Base-by-base conservation (phyloP, 176 grass and related monocot species). In the Zea mays region DNA sequence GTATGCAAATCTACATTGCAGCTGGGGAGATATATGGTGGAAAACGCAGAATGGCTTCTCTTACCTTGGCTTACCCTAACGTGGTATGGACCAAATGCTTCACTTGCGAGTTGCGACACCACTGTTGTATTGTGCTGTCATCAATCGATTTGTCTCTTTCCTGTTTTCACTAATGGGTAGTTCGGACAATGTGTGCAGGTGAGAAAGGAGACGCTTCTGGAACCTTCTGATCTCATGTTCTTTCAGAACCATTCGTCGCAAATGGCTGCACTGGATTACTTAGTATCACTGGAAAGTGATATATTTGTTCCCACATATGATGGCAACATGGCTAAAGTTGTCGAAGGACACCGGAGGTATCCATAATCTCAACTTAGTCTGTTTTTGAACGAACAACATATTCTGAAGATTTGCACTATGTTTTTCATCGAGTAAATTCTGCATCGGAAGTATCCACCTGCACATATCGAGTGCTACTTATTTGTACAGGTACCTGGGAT, bases 191-290 rank as follows among this genome's bases (percentile, higher is more conserved):
- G 54, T 73, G 38, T 45, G 3, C 60, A 99, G 96, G 96, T 93
- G 35, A 89, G 87, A 65, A 99, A 99, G 72, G 96, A 99, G 51
- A 94, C 92, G 13, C 71, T 99, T 35, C 76, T 93, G 78, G 76
- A 82, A 65, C 71, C 85, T 73, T 83, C 88, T 34, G 92, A 99
- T 83, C 83, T 95, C 41, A 87, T 86, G 79, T 99, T 90, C 82
- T 95, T 99, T 82, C 90, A 95, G 81, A 95, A 99, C 64, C 96
- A 99, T 88, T 99, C 92, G 8, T 93, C 92, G 3, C 96, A 99
- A 74, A 99, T 99, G 96, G 92, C 96, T 11, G 96, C 96, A 6
- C 81, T 99, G 54, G 96, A 99, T 81, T 99, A 99, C 74, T 85
- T 99, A 49, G 92, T 99, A 54, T 99, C 96, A 36, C 69, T 99